Evolutionary conservation across 768 basidiomycete species (phyloP).

Genomic region (Hericium coralloides): DNA sequence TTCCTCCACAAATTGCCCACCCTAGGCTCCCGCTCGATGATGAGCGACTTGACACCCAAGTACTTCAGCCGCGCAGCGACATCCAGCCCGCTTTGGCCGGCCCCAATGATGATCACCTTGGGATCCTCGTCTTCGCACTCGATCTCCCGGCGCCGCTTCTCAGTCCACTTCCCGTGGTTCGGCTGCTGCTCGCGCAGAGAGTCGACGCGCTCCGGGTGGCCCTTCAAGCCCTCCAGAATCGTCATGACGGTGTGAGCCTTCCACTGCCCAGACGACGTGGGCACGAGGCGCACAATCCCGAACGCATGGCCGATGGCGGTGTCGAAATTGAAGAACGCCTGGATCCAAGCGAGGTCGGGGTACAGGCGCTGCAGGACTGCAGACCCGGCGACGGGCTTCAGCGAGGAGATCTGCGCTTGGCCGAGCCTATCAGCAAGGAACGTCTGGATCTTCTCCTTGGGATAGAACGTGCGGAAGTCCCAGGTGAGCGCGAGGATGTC

Average conservation of each 20-base stretch:
- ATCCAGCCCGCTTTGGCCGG: constrained; percentile 46
- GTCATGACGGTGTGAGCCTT: constrained; percentile 42
- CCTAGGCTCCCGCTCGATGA: constrained; percentile 53
- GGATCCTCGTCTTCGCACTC: constrained; percentile 39
- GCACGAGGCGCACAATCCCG: constrained; percentile 41
- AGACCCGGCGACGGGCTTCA: constrained; percentile 18
- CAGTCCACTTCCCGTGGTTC: constrained; percentile 34
- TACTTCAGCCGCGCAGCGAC: constrained; percentile 51
- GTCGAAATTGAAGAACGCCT: constrained; percentile 35
- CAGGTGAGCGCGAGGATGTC: constrained; percentile 57
- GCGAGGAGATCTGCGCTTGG: constrained; percentile 11
- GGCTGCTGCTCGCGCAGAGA: constrained; percentile 23
- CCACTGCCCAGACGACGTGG: constrained; percentile 32
- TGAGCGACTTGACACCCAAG: constrained; percentile 37
- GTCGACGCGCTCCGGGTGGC: constrained; percentile 32
- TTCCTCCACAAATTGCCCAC: constrained; percentile 62
- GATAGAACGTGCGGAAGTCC: constrained; percentile 51
- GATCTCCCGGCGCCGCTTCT: constrained; percentile 25
- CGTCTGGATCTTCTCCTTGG: constrained; percentile 27
- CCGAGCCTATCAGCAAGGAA: constrained; percentile 41
- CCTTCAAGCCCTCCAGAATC: constrained; percentile 41
- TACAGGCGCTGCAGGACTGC: constrained; percentile 20
- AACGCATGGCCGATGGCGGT: constrained; percentile 29
- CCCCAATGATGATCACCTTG: constrained; percentile 41
- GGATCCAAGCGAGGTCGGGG: constrained; percentile 34